phyloP scores from a whole-genome alignment of 495 filamentous ascomycete species.

The Pyrenopolyporus hunteri region DNA sequence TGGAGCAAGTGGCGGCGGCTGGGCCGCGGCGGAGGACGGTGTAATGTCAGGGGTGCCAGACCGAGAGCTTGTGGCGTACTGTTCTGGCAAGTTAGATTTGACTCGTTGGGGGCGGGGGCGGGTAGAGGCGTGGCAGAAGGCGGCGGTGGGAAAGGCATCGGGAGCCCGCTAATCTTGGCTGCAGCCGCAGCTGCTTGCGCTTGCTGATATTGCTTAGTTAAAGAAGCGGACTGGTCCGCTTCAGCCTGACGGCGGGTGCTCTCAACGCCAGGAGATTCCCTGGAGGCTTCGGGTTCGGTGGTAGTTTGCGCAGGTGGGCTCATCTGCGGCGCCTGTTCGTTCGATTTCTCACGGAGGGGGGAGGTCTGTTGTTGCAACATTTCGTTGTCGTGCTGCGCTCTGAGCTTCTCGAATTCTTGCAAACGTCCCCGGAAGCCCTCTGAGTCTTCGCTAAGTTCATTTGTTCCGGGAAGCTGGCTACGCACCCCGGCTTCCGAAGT shows the following conservation, averaged over 20 bases:
- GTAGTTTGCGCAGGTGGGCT: conserved; percentile 5
- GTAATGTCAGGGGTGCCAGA: conserved; percentile 71
- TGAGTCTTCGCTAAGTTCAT: conserved; percentile 56
- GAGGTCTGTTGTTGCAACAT: conserved; percentile 34
- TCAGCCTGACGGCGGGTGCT: conserved; percentile 20
- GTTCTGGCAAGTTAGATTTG: conserved; percentile 81
- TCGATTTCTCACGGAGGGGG: conserved; percentile 38
- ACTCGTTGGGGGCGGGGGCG: conserved; percentile 87
- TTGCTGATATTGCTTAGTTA: conserved; percentile 89
- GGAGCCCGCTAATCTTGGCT: conserved; percentile 67
- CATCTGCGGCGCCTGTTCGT: conserved; percentile 12
- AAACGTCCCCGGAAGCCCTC: conserved; percentile 60
- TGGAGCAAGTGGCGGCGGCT: conserved; percentile 76
- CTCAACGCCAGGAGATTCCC: conserved; percentile 8
- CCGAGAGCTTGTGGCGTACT: conserved; percentile 73
- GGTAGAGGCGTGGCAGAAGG: conserved; percentile 72
- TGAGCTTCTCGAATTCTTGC: conserved; percentile 61
- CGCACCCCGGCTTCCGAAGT: conserved; percentile 44
- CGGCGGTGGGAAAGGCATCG: conserved; percentile 72
- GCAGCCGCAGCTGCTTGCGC: conserved; percentile 59
- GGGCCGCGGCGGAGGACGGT: conserved; percentile 46
- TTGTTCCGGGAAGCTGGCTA: conserved; percentile 48
- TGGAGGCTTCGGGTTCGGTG: conserved; percentile 1
- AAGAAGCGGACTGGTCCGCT: conserved; percentile 45
- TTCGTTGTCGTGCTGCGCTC: conserved; percentile 62